phyloP scores from a whole-genome alignment of 139 green algal genomes.

The Pseudopediastrum boryanum region DNA sequence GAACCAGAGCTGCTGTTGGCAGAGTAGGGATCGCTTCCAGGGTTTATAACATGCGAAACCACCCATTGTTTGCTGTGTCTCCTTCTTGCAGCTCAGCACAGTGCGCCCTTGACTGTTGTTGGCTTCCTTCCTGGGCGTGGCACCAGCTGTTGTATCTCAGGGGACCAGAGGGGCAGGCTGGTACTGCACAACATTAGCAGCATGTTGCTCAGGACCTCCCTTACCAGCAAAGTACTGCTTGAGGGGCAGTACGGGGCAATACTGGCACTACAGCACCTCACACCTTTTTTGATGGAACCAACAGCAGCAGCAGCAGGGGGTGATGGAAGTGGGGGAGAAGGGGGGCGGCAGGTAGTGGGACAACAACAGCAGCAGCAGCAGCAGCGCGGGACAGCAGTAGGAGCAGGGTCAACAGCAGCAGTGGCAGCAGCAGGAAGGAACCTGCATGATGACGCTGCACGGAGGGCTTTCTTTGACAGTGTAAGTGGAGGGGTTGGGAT shows the following conservation, averaged over 20 bases:
- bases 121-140: constrained; percentile 49
- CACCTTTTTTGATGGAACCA: constrained; percentile 37
- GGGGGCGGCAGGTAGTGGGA: too few relatives aligned
- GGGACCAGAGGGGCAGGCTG: constrained; percentile 43
- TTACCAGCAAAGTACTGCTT: constrained; percentile 33
- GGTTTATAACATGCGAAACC: background rate
- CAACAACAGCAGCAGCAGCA: background rate
- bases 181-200: constrained; percentile 39
- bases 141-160: background rate
- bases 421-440: constrained; percentile 5
- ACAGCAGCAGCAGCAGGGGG: background rate
- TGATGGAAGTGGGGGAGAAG: background rate
- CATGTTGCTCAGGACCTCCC: constrained; percentile 43
- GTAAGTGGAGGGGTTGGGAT: background rate
- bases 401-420: constrained; percentile 16
- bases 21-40: too few relatives aligned
- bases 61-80: constrained; percentile 1
- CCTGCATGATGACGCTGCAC: background rate
- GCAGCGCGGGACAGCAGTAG: background rate
- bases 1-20: background rate
- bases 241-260: constrained; percentile 32
- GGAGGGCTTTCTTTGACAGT: background rate
- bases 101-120: constrained; percentile 40
- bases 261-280: constrained; percentile 45
- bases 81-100: constrained; percentile 14